Conservation (phyloP, 129 eudicot species). For the Artemisia tridentata region DNA sequence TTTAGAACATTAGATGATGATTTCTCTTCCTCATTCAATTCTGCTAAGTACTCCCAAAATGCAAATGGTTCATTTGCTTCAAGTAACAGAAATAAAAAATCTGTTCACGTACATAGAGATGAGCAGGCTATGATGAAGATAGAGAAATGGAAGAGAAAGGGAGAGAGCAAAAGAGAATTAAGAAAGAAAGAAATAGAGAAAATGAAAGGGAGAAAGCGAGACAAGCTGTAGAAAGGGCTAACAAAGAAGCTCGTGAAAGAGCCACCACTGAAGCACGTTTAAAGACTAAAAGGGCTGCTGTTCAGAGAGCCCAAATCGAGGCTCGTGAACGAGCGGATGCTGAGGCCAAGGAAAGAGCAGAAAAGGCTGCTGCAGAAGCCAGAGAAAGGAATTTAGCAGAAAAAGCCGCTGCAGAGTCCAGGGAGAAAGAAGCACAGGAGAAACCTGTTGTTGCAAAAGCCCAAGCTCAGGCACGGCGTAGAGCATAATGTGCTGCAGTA, state of each 20-base stretch:
- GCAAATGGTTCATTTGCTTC: conserved; percentile 41
- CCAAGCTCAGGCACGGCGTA: conserved; percentile 61
- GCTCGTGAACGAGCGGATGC: conserved; percentile 94
- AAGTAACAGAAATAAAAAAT: conserved; percentile 45
- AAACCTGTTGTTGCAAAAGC: conserved; percentile 63
- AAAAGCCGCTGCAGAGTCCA: conserved; percentile 40
- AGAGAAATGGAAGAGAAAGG: conserved; percentile 51
- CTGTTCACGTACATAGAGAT: conserved; percentile 46
- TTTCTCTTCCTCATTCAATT: conserved; percentile 40
- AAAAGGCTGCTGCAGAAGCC: conserved; percentile 72
- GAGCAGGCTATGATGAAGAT: conserved; percentile 39
- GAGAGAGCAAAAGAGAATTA: conserved; percentile 54
- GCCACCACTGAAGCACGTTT: conserved; percentile 70
- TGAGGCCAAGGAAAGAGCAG: conserved; percentile 82
- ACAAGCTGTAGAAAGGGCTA: conserved; percentile 91
- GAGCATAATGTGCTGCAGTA: conserved; percentile 70
- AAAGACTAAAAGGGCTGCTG: conserved; percentile 73
- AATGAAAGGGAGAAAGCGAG: conserved; percentile 62
- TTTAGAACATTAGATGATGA: conserved; percentile 50
- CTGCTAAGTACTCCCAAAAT: conserved; percentile 43
- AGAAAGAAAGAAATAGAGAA: conserved; percentile 63
- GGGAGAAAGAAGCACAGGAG: no score
- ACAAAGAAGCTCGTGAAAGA: conserved; percentile 79
- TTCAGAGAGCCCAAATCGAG: conserved; percentile 87
- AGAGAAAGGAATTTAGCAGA: conserved; percentile 60